Conservation (phyloP, 257 asterid species). For the Ehretia macrophylla region DNA sequence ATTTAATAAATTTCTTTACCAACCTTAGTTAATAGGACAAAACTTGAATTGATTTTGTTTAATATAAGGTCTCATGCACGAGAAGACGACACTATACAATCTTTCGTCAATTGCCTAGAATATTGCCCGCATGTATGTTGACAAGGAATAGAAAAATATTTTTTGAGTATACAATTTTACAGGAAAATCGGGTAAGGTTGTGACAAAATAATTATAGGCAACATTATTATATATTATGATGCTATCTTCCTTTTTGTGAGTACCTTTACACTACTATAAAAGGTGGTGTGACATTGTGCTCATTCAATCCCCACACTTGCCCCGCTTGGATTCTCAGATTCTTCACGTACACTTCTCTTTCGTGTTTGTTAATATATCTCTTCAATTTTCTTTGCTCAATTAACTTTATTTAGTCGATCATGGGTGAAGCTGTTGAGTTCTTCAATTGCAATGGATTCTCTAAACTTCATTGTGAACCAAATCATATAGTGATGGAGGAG, state of each 20-base stretch:
- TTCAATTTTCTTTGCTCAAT: no score
- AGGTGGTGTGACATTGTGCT: not conserved
- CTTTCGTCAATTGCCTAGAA: not conserved
- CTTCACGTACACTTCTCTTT: not conserved
- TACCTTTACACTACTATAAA: not conserved
- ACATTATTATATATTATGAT: not conserved
- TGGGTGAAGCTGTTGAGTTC: constrained; percentile 71
- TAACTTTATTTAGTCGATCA: not conserved
- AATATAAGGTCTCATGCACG: no score
- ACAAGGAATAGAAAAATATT: not conserved
- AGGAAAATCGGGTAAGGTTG: no score
- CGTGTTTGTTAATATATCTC: not conserved
- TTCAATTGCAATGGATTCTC: constrained; percentile 53
- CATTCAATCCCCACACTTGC: no score
- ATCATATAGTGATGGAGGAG: constrained; percentile 31
- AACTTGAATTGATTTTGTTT: no score
- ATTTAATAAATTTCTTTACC: no score
- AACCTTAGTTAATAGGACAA: no score
- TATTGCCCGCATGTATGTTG: not conserved
- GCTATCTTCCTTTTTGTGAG: not conserved
- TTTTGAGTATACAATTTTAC: no score
- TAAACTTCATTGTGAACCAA: constrained; percentile 38
- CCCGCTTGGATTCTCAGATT: no score
- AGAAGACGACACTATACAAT: no score
- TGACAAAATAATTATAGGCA: not conserved